A percentile compares a stretch with the other conserved stretches of the same genome.
Conservation (phyloP, 225 moss, liverwort and hornwort species). For the Straminergon stramineum region DNA sequence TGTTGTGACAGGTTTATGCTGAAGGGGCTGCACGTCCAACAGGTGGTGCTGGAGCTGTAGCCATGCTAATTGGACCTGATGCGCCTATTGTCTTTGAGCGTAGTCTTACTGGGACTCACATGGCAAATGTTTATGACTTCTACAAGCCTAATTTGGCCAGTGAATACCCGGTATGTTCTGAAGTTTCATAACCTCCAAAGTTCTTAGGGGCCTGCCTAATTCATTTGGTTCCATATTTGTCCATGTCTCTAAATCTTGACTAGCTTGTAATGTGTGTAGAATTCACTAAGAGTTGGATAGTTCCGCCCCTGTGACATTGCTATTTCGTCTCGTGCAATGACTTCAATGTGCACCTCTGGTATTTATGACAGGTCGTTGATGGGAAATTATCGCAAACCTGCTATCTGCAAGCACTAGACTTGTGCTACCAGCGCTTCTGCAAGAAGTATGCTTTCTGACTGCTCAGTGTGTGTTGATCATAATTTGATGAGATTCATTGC, state of each 20-base stretch:
- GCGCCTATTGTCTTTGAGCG: constrained; percentile 90
- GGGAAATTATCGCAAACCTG: constrained; percentile 85
- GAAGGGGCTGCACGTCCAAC: constrained; percentile 33
- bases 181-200: not conserved
- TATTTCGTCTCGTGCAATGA: not conserved
- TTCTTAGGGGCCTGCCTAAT: not conserved
- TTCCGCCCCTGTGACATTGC: not conserved
- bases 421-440: constrained; percentile 77
- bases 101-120: constrained; percentile 64
- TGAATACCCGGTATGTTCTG: constrained; percentile 65
- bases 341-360: not conserved
- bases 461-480: not conserved
- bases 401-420: constrained; percentile 83
- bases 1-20: constrained; percentile 37
- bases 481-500: not conserved
- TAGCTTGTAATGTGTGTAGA: not conserved
- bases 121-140: constrained; percentile 90
- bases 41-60: constrained; percentile 16
- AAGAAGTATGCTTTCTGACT: constrained; percentile 47
- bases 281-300: not conserved
- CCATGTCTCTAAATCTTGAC: not conserved
- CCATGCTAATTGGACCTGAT: constrained; percentile 86
- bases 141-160: constrained; percentile 92
- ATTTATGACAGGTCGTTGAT: constrained; percentile 64
- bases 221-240: not conserved